Percentiles rank a stretch among this genome's conserved stretches.
phyloP scores from a whole-genome alignment of 2,329 filamentous ascomycete species.

The Rutstroemia sydowiana region DNA sequence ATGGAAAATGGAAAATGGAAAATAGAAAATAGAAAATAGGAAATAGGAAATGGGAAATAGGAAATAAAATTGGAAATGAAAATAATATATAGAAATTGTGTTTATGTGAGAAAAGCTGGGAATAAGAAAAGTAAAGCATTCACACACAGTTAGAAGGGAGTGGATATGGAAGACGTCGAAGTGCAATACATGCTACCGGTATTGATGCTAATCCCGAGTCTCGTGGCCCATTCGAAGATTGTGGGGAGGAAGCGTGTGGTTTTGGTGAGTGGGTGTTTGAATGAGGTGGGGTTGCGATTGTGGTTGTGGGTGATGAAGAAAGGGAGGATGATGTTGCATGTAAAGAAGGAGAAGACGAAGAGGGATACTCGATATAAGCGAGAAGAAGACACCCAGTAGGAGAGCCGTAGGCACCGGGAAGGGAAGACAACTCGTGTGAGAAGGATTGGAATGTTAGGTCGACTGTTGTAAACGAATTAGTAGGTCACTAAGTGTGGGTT shows the following conservation, averaged over 20 bases:
- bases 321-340: neutral
- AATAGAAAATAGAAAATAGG: neutral
- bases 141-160: neutral
- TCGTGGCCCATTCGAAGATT: too few relatives aligned
- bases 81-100: neutral
- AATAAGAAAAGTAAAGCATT: neutral
- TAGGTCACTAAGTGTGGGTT: too few relatives aligned
- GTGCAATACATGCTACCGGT: neutral
- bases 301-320: too few relatives aligned
- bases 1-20: neutral
- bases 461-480: too few relatives aligned
- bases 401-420: conserved; percentile 47
- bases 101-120: neutral
- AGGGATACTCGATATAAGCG: conserved; percentile 30
- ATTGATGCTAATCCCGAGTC: too few relatives aligned
- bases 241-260: too few relatives aligned
- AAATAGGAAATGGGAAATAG: neutral
- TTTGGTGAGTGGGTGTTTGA: too few relatives aligned
- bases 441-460: conserved; percentile 53
- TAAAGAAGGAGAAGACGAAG: neutral
- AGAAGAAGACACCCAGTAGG: conserved; percentile 42
- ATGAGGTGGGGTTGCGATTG: too few relatives aligned
- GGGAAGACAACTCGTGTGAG: conserved; percentile 40
- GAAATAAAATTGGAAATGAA: neutral
- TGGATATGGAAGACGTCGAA: neutral